Evolutionary conservation across 257 asterid species (phyloP), one percentile per base, ranked within the genome.

Genomic region (Mitragyna speciosa): DNA sequence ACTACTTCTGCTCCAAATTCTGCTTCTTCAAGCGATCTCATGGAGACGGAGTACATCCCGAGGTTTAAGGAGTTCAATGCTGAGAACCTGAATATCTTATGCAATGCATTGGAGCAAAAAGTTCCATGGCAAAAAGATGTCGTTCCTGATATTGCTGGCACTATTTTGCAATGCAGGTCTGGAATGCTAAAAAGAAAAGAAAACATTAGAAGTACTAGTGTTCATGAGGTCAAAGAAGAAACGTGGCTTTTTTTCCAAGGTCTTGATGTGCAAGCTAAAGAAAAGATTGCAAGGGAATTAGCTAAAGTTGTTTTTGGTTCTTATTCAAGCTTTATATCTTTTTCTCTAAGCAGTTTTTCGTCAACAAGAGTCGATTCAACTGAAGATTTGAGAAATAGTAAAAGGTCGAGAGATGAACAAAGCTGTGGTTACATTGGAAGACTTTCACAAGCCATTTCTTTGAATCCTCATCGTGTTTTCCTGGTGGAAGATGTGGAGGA

Each of bases 231-330:
- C 7, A 94, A 89, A 80, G 91, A 91, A 78, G 98, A 91, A 41
- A 89, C 95, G 4, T 95, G 98, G 98, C 43, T 95, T 20, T 75
- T 89, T 63, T 93, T 93, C 82, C 89, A 83, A 39, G 98, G 98
- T 16, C 77, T 71, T 2, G 97, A 89, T 63, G 75, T 79, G 4
- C 87, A 80, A 20, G 90, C 90, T 9, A 95, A 95, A 79, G 96
- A 90, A 73, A 85, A 73, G 19, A 85, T 93, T 6, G 92, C 93
- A 0, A 86, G 85, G 71, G 98, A 95, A 78, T 30, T 95, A 71
- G 96, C 98, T 66, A 93, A 83, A 52, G 52, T 83, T 71, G 91
- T 95, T 78, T 95, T 95, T 75, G 97, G 98, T 22, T 88, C 95
- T 17, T 76, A 87, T 59, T 87, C 94, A 2, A 84, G 82, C 54